Base-by-base conservation (phyloP, 495 filamentous ascomycete genomes). In the Trichoderma gamsii region DNA sequence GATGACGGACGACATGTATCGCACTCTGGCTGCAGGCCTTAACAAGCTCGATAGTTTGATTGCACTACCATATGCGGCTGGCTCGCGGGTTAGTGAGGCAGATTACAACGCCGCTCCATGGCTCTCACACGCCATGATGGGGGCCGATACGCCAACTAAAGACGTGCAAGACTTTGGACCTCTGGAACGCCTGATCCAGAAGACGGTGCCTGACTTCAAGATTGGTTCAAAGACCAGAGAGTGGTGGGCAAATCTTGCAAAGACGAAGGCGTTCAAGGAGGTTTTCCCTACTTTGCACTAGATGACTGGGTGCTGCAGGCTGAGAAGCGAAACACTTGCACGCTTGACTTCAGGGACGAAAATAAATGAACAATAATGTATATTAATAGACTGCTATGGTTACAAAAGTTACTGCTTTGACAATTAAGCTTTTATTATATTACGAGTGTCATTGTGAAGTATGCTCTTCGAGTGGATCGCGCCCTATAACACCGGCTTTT, bases 231-330 rank as follows among this genome's bases (percentile, higher is more conserved):
- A 52, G 21, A 52, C n/a, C 4, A 52, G 21, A 21, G 18, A 52
- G n/a, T 52, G 49, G 49, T 52, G 49, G 49, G 21, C 49, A 21
- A 52, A 52, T 21, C 8, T 52, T 11, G 18, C 49, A 11, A 52
- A 52, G n/a, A 52, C 49, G n/a, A 18, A 52, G 49, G 49, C 49
- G n/a, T 52, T 52, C n/a, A 52, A 52, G 21, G 21, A 52, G 49
- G 49, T 52, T 5, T 52, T 8, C 21, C 49, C 49, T 2, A 7
- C 25, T 23, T 52, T 52, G n/a, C 49, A 52, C 21, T 52, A 52
- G n/a, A 23, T 11, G 1, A 11, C n/a, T 21, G 25, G 25, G 6
- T 52, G n/a, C 8, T 23, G 13, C 15, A 49, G 12, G 2, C 7
- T 38, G 8, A 4, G 35, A 9, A 38, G 4, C 0, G 5, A 38